A percentile compares a stretch with the other conserved stretches of the same genome.
Conservation (phyloP, 805 yeast species). For the Metschnikowia bowlesiae region DNA sequence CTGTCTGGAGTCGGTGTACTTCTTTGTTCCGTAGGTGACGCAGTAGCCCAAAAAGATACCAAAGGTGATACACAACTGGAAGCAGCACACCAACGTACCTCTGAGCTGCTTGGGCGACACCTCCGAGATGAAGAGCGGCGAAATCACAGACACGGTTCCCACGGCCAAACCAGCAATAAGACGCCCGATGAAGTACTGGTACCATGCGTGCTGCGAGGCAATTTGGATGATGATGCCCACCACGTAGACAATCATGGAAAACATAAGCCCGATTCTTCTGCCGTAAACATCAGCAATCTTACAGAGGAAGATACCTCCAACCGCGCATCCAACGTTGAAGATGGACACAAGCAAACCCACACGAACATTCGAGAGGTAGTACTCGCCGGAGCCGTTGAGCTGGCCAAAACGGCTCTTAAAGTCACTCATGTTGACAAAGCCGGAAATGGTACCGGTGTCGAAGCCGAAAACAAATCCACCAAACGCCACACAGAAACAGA, state of each 20-base stretch:
- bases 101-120: conserved; percentile 64
- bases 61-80: conserved; percentile 64
- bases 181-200: conserved; percentile 57
- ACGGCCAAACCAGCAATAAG: conserved; percentile 63
- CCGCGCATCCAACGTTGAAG: conserved; percentile 67
- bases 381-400: conserved; percentile 32
- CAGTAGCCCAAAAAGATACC: conserved; percentile 72
- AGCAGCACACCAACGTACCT: conserved; percentile 66
- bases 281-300: conserved; percentile 57
- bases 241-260: conserved; percentile 51
- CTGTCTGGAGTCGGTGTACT: conserved; percentile 45
- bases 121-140: conserved; percentile 64
- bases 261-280: conserved; percentile 52
- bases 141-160: conserved; percentile 65
- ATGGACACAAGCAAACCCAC: conserved; percentile 50
- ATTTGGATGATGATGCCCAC: conserved; percentile 60
- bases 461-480: conserved; percentile 77
- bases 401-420: conserved; percentile 54
- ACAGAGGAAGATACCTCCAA: conserved; percentile 61
- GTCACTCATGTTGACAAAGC: conserved; percentile 59
- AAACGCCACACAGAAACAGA: conserved; percentile 58
- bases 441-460: conserved; percentile 75
- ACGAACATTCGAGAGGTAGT: conserved; percentile 41
- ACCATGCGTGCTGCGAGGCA: conserved; percentile 50
- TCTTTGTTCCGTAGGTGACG: conserved; percentile 59